Conservation (phyloP, 228 moss, liverwort and hornwort species). For the Sphagnum fallax region DNA sequence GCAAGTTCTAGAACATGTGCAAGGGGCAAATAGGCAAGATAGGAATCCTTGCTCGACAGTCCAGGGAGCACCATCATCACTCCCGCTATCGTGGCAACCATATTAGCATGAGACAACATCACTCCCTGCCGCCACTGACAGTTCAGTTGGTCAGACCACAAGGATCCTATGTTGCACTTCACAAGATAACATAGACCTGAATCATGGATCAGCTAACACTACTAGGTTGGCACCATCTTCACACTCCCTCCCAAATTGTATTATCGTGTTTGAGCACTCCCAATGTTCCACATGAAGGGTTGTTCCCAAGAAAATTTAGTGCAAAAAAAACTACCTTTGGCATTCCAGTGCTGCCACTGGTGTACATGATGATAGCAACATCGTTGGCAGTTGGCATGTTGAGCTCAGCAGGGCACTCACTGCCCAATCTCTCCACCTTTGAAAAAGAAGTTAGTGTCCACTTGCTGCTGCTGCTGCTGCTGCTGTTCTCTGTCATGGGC, state of each 20-base stretch:
- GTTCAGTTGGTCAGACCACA: too few species aligned
- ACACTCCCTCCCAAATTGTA: background rate
- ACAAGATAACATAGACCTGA: background rate
- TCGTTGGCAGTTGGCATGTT: slow-evolving; percentile 59
- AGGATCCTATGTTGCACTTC: background rate
- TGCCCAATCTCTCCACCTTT: slow-evolving; percentile 63
- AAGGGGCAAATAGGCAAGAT: slow-evolving; percentile 86
- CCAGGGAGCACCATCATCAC: slow-evolving; percentile 48
- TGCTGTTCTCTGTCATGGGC: background rate
- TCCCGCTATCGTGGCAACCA: slow-evolving; percentile 80
- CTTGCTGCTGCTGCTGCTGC: slow-evolving; percentile 19
- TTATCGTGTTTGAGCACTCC: background rate
- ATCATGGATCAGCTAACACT: background rate
- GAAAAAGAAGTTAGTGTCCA: slow-evolving; percentile 60
- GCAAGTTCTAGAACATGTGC: slow-evolving; percentile 88
- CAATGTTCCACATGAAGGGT: background rate
- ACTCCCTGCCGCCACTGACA: slow-evolving; percentile 54
- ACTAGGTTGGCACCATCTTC: background rate
- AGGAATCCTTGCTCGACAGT: slow-evolving; percentile 47
- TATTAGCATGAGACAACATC: slow-evolving; percentile 90
- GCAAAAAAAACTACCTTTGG: slow-evolving; percentile 53
- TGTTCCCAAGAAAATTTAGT: background rate
- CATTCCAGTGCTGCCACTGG: slow-evolving; percentile 95
- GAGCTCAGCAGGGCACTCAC: slow-evolving; percentile 49
- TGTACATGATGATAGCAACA: slow-evolving; percentile 95